These are phyloP conservation scores for Lactarius akahatsu DNA, from an alignment of 768 basidiomycete genomes.

Conservation along the genomic window DNA sequence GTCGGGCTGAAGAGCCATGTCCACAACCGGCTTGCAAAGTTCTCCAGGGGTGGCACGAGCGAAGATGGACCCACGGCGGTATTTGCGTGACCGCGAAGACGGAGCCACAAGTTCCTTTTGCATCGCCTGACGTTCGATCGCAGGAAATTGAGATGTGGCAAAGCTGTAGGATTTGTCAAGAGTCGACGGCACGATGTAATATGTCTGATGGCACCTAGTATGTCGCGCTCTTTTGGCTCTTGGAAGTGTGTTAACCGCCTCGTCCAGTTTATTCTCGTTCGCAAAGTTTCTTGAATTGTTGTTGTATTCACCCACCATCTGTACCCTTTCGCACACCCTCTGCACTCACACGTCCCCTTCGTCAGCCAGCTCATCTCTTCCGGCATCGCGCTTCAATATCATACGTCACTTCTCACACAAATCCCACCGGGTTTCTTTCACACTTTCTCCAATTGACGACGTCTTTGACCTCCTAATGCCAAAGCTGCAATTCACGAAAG, in stretches of 20 bases:
- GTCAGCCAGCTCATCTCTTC: slow-evolving; percentile 32
- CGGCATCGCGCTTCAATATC: slow-evolving; percentile 39
- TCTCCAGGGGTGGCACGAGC: slow-evolving; percentile 23
- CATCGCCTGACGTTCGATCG: slow-evolving; percentile 2
- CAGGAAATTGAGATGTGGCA: slow-evolving; percentile 46
- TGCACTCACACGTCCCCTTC: slow-evolving; percentile 25
- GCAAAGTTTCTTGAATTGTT: slow-evolving; percentile 39
- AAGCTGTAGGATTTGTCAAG: slow-evolving; percentile 49
- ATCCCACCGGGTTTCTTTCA: slow-evolving; percentile 42
- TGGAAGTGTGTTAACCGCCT: slow-evolving; percentile 43
- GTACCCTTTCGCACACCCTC: slow-evolving; percentile 28
- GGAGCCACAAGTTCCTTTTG: slow-evolving; percentile 2
- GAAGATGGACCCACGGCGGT: slow-evolving; percentile 26
- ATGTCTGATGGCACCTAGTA: slow-evolving; percentile 56
- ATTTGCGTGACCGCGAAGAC: slow-evolving; percentile 15
- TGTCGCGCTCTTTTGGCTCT: slow-evolving; percentile 36
- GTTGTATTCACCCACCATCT: slow-evolving; percentile 36
- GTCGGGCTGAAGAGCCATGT: slow-evolving; percentile 40
- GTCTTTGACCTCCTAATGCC: slow-evolving; percentile 64
- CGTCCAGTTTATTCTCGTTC: slow-evolving; percentile 44
- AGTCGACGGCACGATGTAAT: slow-evolving; percentile 35
- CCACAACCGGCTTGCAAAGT: slow-evolving; percentile 36
- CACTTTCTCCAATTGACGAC: slow-evolving; percentile 48
- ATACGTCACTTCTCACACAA: slow-evolving; percentile 44
- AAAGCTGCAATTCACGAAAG: slow-evolving; percentile 52